Conservation (phyloP, 441 rosid genomes). For the Erysimum pusillum region DNA sequence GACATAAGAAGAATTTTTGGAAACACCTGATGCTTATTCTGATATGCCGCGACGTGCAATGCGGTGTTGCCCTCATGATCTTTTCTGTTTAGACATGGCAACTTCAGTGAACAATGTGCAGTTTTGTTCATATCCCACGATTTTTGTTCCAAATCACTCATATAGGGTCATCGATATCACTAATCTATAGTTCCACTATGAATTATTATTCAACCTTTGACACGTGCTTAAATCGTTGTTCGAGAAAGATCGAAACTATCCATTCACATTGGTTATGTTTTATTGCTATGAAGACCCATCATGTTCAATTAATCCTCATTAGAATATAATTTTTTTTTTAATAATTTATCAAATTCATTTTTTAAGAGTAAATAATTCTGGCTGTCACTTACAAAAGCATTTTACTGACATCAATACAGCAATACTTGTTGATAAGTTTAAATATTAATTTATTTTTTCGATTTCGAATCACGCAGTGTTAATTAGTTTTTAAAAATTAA, state of each 20-base stretch:
- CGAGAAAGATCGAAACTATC: constrained; percentile 27
- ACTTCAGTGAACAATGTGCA: no score
- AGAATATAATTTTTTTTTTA: not conserved
- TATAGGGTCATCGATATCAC: constrained; percentile 26
- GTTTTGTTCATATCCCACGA: no score
- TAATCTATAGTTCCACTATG: constrained; percentile 30
- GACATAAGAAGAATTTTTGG: no score
- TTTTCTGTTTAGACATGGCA: no score
- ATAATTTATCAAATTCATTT: no score
- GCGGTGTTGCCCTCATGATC: no score
- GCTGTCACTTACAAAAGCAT: constrained; percentile 8
- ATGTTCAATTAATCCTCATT: constrained; percentile 27
- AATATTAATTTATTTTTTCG: not conserved
- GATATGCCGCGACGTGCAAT: no score
- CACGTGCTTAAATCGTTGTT: constrained; percentile 41
- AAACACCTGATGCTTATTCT: no score
- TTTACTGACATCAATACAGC: constrained; percentile 4
- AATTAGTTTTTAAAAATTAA: not conserved
- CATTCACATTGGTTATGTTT: constrained; percentile 25
- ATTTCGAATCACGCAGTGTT: not conserved
- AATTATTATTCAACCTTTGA: constrained; percentile 11
- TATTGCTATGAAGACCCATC: constrained; percentile 24
- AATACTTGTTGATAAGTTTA: constrained; percentile 4
- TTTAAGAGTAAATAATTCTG: not conserved
- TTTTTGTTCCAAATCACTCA: not conserved